Conservation (phyloP, 2,329 filamentous ascomycete genomes). For the Colletotrichum agaves region DNA sequence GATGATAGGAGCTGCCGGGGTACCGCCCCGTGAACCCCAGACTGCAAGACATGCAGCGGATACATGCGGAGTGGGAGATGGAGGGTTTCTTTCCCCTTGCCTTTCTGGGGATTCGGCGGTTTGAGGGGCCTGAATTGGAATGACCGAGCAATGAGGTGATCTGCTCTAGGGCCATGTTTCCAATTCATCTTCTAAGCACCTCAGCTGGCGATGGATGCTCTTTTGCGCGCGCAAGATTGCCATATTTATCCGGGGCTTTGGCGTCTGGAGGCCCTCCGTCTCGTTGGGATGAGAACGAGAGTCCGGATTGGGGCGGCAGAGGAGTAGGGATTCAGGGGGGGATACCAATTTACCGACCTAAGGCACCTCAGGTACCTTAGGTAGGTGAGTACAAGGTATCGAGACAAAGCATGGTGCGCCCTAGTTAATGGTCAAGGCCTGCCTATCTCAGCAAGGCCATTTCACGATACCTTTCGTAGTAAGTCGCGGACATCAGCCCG, state of each 20-base stretch:
- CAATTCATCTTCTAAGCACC: background rate
- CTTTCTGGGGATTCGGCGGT: background rate
- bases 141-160: slow-evolving; percentile 8
- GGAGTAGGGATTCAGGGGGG: background rate
- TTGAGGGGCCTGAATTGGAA: background rate
- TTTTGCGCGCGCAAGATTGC: background rate
- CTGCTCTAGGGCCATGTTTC: background rate
- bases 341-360: too few species aligned
- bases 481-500: background rate
- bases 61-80: background rate
- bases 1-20: background rate
- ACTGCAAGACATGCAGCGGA: background rate
- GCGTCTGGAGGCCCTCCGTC: background rate
- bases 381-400: too few species aligned
- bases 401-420: background rate
- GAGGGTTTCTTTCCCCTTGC: background rate
- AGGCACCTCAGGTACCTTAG: too few species aligned
- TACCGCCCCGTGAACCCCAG: background rate
- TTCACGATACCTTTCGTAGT: background rate
- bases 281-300: background rate
- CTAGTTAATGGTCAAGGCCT: too few species aligned
- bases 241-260: background rate
- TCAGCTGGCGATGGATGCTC: background rate
- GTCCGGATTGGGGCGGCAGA: slow-evolving; percentile 31
- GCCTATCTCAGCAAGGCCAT: too few species aligned